Evolutionary conservation across 306 rosid genomes (phyloP).

Genomic region (Lathyrus sativus): DNA sequence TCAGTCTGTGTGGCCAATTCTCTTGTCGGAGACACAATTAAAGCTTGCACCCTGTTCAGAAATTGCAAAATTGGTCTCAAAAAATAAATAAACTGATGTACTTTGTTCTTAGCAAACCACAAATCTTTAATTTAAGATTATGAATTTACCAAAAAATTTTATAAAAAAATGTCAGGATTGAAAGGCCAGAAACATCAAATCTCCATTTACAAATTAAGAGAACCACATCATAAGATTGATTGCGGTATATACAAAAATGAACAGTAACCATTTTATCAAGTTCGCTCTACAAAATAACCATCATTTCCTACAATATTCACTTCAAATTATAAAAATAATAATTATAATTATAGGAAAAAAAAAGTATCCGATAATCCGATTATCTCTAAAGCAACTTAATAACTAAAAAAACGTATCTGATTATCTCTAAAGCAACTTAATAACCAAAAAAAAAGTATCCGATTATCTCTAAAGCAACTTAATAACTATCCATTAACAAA

Average conservation of each 20-base stretch:
- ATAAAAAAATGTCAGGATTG: background rate
- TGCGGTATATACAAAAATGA: background rate
- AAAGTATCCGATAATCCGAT: no score
- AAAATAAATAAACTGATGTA: background rate
- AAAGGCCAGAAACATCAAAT: background rate
- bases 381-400: no score
- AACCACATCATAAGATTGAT: background rate
- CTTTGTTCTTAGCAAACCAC: constrained; percentile 3
- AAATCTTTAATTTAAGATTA: background rate
- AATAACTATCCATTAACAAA: background rate
- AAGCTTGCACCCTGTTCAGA: constrained; percentile 71
- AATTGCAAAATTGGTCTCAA: background rate
- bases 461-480: background rate
- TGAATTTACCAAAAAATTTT: background rate
- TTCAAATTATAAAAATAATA: background rate
- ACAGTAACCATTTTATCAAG: background rate
- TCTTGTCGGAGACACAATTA: constrained; percentile 94
- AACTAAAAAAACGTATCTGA: no score
- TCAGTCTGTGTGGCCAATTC: constrained; percentile 95
- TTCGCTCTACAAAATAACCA: background rate
- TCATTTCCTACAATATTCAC: background rate
- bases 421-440: no score
- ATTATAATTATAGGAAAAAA: no score
- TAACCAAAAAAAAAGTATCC: background rate
- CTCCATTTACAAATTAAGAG: background rate